A percentile compares a stretch with the other conserved stretches of the same genome.
Evolutionary conservation across 352 stramenopile species (phyloP).

Genomic region (Globisporangium iwayamae): DNA sequence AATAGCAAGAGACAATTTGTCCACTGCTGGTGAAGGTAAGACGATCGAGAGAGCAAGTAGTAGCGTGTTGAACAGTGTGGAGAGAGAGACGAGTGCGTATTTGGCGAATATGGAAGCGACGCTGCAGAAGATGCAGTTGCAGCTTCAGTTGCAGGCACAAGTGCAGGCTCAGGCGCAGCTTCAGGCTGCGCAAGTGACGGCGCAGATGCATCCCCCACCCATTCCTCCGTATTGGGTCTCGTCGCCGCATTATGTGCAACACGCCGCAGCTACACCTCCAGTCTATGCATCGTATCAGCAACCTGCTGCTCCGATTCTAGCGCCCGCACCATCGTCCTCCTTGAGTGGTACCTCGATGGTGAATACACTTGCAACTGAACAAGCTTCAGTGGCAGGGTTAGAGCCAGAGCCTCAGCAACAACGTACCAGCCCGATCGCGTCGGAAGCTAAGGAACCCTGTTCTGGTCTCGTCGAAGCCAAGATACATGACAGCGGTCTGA

Average conservation of each 20-base stretch:
- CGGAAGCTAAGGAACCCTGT: neutral
- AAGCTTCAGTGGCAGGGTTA: neutral
- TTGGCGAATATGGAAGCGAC: constrained; percentile 47
- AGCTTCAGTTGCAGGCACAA: constrained; percentile 49
- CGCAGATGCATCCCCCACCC: neutral
- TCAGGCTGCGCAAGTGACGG: constrained; percentile 12
- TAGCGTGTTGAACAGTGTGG: neutral
- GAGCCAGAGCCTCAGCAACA: neutral
- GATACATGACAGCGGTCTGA: neutral
- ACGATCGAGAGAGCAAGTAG: neutral
- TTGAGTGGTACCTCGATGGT: neutral
- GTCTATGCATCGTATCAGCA: neutral
- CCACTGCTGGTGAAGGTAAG: neutral
- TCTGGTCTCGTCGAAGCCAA: neutral
- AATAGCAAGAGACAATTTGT: neutral
- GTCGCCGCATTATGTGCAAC: constrained; percentile 8
- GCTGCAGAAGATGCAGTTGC: constrained; percentile 63
- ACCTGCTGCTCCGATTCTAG: neutral
- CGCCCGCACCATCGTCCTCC: neutral
- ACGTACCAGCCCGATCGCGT: neutral
- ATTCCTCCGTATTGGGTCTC: constrained; percentile 9
- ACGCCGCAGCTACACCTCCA: neutral
- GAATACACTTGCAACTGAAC: neutral
- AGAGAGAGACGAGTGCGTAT: constrained; percentile 34
- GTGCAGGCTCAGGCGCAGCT: constrained; percentile 24